These are phyloP conservation scores for Puccinia polysora DNA, from an alignment of 1,284 basidiomycete species.

Conservation along the genomic window DNA sequence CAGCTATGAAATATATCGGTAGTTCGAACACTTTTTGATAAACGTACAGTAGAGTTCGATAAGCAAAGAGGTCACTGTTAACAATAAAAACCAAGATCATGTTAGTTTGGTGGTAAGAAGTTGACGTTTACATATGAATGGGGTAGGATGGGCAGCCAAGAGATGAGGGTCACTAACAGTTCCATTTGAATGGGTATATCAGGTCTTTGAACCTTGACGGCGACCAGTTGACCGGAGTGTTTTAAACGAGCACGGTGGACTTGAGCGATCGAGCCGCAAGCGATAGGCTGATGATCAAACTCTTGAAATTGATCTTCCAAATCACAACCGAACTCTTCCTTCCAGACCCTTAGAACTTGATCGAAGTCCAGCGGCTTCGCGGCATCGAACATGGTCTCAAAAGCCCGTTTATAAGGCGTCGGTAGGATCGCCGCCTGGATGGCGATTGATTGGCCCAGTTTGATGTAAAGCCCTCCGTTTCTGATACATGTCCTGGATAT, in stretches of 20 bases:
- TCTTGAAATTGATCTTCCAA: conserved; percentile 67
- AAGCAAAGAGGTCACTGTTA: conserved; percentile 47
- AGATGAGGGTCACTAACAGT: conserved; percentile 51
- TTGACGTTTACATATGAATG: background rate
- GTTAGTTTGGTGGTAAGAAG: background rate
- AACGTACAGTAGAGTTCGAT: conserved; percentile 49
- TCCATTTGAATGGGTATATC: conserved; percentile 76
- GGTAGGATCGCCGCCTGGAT: conserved; percentile 78
- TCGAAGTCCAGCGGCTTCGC: conserved; percentile 74
- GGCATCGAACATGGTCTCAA: conserved; percentile 74
- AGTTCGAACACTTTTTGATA: conserved; percentile 61
- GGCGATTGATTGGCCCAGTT: conserved; percentile 69
- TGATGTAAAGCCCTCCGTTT: conserved; percentile 83
- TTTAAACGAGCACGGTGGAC: conserved; percentile 72
- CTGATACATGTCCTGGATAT: conserved; percentile 68
- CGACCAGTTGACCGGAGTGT: conserved; percentile 59
- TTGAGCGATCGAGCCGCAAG: conserved; percentile 82
- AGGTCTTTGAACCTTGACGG: conserved; percentile 87
- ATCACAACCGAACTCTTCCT: conserved; percentile 64
- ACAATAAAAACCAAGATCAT: background rate
- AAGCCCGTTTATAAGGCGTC: conserved; percentile 71
- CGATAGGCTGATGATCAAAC: conserved; percentile 69
- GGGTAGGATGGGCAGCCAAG: background rate
- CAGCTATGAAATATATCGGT: conserved; percentile 69
- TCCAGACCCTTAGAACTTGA: conserved; percentile 66